Conservation (phyloP, 805 yeast species). For the Ogataea thermomethanolica region DNA sequence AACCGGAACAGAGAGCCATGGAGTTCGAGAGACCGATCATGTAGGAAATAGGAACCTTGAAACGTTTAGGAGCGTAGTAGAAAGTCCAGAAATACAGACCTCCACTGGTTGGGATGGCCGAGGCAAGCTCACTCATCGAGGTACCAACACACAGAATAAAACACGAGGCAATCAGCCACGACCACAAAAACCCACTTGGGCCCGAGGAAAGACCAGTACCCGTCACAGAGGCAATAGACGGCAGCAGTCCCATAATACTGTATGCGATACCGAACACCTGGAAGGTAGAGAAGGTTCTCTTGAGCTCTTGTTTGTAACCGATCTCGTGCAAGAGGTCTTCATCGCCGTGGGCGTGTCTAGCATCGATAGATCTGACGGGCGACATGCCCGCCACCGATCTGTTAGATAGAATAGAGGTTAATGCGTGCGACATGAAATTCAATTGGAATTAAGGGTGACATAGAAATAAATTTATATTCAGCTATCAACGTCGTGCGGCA, state of each 20-base stretch:
- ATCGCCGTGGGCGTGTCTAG: conserved; percentile 26
- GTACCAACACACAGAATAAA: conserved; percentile 58
- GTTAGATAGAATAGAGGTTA: conserved; percentile 5
- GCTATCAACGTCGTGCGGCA: not conserved
- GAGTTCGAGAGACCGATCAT: conserved; percentile 67
- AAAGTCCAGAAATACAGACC: conserved; percentile 70
- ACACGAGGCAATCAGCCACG: conserved; percentile 59
- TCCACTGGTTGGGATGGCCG: conserved; percentile 72
- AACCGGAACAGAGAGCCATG: conserved; percentile 61
- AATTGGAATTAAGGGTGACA: no score
- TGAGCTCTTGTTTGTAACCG: conserved; percentile 69
- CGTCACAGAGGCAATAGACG: conserved; percentile 57
- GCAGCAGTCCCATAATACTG: conserved; percentile 68
- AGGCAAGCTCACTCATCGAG: conserved; percentile 62
- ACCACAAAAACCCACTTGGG: conserved; percentile 66
- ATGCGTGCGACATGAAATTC: conserved; percentile 1
- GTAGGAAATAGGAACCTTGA: conserved; percentile 53
- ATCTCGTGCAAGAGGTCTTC: conserved; percentile 46
- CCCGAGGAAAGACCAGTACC: conserved; percentile 57
- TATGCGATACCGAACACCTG: conserved; percentile 72
- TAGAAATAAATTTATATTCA: no score
- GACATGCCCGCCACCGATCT: conserved; percentile 20
- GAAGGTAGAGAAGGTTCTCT: conserved; percentile 55
- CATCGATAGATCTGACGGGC: conserved; percentile 28
- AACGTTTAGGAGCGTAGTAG: conserved; percentile 56